phyloP scores from a whole-genome alignment of 148 eudicot genomes.

The Spergularia bocconei region DNA sequence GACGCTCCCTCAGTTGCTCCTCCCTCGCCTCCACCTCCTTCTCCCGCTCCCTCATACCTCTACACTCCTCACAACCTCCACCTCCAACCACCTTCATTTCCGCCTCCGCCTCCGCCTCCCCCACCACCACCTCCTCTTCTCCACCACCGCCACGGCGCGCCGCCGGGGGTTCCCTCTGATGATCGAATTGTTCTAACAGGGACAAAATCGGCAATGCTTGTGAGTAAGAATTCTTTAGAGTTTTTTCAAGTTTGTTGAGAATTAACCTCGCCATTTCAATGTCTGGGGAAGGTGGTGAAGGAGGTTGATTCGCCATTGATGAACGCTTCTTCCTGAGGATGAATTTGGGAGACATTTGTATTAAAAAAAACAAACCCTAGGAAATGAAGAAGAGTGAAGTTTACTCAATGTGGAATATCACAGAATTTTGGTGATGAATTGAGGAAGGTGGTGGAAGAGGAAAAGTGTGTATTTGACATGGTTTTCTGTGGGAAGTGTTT shows the following conservation, averaged over 20 bases:
- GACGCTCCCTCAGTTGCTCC: background rate
- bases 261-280: slow-evolving; percentile 1
- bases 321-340: background rate
- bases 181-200: background rate
- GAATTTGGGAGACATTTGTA: background rate
- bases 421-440: no score
- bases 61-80: background rate
- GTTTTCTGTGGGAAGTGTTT: no score
- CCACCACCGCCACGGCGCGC: background rate
- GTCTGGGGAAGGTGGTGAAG: background rate
- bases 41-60: background rate
- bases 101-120: background rate
- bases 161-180: background rate
- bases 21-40: slow-evolving; percentile 7
- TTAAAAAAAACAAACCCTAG: background rate
- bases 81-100: background rate
- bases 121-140: background rate
- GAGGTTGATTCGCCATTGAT: slow-evolving; percentile 11
- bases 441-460: no score
- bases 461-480: no score
- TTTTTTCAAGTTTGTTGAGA: background rate
- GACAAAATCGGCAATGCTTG: slow-evolving; percentile 11
- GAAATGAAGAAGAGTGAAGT: background rate
- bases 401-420: no score
- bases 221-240: background rate